Percentiles rank a stretch among this genome's conserved stretches.
Conservation (phyloP, 2,329 filamentous ascomycete species). For the Fusarium humuli region DNA sequence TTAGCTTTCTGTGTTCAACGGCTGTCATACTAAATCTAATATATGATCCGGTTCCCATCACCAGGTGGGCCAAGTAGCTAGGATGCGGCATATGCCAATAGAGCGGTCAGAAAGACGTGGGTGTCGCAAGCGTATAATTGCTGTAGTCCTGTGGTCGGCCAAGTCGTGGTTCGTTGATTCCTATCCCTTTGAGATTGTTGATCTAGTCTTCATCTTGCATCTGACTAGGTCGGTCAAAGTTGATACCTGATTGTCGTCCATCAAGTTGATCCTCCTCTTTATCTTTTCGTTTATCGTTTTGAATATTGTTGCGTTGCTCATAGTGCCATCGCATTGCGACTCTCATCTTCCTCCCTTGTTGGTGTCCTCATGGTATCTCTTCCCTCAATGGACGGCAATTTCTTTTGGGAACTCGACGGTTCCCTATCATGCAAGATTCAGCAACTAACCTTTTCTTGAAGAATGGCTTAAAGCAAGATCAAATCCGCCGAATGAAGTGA, state of each 20-base stretch:
- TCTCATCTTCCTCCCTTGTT: not conserved
- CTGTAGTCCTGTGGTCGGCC: not conserved
- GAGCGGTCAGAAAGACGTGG: not conserved
- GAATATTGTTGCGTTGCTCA: not conserved
- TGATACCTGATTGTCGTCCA: not conserved
- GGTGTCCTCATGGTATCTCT: not conserved
- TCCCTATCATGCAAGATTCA: not conserved
- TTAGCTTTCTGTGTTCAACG: slow-evolving; percentile 33
- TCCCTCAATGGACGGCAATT: not conserved
- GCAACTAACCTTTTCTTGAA: slow-evolving; percentile 43
- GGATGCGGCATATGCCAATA: not conserved
- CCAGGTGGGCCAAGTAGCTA: not conserved
- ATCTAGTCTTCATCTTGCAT: not conserved
- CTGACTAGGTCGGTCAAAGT: not conserved
- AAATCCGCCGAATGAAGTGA: slow-evolving; percentile 40
- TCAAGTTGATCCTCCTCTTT: not conserved
- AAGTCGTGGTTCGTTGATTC: not conserved
- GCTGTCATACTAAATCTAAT: not conserved
- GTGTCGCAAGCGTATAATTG: not conserved
- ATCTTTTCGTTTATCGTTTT: not conserved
- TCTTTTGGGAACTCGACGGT: not conserved
- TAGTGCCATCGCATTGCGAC: not conserved
- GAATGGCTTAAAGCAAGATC: slow-evolving; percentile 23
- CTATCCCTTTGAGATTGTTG: not conserved
- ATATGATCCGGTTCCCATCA: not conserved